phyloP scores from a whole-genome alignment of 257 asterid genomes.

The Voacanga thouarsii region DNA sequence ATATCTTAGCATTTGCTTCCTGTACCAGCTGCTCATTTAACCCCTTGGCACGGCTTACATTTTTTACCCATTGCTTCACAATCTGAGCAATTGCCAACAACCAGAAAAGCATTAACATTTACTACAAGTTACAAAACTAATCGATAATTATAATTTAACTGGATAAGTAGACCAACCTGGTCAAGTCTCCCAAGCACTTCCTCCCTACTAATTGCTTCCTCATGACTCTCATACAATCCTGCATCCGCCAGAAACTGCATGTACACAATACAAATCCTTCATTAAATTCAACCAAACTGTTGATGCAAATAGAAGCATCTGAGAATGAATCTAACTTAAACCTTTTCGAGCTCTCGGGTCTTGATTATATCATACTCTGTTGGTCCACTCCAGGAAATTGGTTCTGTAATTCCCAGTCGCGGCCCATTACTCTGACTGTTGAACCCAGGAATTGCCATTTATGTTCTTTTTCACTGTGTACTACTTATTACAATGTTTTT shows the following conservation, averaged over 20 bases:
- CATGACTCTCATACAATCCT: slow-evolving; percentile 77
- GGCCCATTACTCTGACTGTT: slow-evolving; percentile 19
- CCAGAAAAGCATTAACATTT: neutral
- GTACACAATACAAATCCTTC: slow-evolving; percentile 10
- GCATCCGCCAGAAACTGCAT: slow-evolving; percentile 77
- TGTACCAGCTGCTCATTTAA: slow-evolving; percentile 39
- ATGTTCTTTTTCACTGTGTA: neutral
- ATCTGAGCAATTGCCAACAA: slow-evolving; percentile 20
- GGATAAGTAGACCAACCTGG: slow-evolving; percentile 49
- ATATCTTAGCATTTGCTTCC: slow-evolving; percentile 47
- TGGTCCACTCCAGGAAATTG: slow-evolving; percentile 34
- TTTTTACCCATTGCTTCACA: slow-evolving; percentile 43
- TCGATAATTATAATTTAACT: neutral
- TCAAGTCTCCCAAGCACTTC: slow-evolving; percentile 95
- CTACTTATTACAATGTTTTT: slow-evolving; percentile 8
- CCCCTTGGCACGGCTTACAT: slow-evolving; percentile 39
- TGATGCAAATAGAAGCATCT: neutral
- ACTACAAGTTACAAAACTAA: neutral
- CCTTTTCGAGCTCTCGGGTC: slow-evolving; percentile 30
- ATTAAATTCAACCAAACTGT: neutral
- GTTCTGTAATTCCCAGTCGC: slow-evolving; percentile 28
- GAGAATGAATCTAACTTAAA: neutral
- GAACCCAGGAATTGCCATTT: slow-evolving; percentile 20
- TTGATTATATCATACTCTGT: slow-evolving; percentile 22
- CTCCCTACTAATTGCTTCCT: slow-evolving; percentile 87